These are phyloP conservation scores for Apiospora sp. DNA, from an alignment of 2,329 filamentous ascomycete genomes.

Conservation along the genomic window DNA sequence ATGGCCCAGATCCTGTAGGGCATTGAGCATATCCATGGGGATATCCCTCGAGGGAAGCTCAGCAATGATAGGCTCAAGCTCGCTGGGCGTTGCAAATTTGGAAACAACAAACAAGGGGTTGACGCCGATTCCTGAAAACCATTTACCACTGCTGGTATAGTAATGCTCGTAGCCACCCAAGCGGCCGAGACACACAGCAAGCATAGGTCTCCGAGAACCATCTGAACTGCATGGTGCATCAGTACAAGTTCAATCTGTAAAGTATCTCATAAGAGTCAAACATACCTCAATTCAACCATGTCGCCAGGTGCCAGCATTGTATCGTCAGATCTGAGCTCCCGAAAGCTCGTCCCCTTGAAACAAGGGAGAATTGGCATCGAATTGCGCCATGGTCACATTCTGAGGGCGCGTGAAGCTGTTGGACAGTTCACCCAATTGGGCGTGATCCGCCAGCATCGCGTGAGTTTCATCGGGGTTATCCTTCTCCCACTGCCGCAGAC, in stretches of 20 bases:
- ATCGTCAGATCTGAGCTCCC: slow-evolving; percentile 45
- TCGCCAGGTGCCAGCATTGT: slow-evolving; percentile 52
- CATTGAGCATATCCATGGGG: slow-evolving; percentile 42
- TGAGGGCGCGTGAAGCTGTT: slow-evolving; percentile 49
- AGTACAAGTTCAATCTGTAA: slow-evolving; percentile 19
- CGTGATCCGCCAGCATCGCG: slow-evolving; percentile 40
- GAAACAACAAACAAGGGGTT: slow-evolving; percentile 59
- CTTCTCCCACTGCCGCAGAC: slow-evolving; percentile 51
- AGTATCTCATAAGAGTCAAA: not conserved
- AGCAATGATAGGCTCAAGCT: slow-evolving; percentile 51
- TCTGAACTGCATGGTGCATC: slow-evolving; percentile 38
- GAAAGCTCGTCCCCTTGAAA: slow-evolving; percentile 48
- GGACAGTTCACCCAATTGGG: slow-evolving; percentile 37
- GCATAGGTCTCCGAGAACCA: slow-evolving; percentile 53
- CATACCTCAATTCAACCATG: slow-evolving; percentile 57
- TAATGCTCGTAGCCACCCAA: slow-evolving; percentile 61
- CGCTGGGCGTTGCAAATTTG: slow-evolving; percentile 51
- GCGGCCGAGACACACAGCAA: slow-evolving; percentile 62
- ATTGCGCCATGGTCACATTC: slow-evolving; percentile 39
- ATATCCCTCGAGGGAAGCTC: slow-evolving; percentile 45
- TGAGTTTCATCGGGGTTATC: slow-evolving; percentile 42
- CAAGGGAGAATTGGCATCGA: slow-evolving; percentile 41
- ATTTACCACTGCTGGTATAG: slow-evolving; percentile 60
- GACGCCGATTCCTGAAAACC: slow-evolving; percentile 54
- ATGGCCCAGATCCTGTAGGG: slow-evolving; percentile 49